Conservation (phyloP, 768 basidiomycete genomes). For the Russula dissimulans region DNA sequence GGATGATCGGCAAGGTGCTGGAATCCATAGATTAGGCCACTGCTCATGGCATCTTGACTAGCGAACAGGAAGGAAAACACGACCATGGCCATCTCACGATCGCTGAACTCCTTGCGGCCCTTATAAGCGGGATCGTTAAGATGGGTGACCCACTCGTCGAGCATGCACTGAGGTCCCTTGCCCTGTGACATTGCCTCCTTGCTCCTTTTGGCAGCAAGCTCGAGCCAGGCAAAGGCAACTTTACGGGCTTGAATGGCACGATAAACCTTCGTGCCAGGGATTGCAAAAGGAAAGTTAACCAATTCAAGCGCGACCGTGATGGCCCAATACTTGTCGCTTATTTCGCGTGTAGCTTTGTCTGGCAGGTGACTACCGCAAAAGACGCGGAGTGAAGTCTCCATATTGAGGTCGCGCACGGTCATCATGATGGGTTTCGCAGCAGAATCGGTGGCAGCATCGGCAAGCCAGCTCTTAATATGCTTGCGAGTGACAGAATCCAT, state of each 20-base stretch:
- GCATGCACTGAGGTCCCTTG: conserved; percentile 75
- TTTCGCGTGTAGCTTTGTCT: conserved; percentile 65
- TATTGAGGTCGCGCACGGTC: conserved; percentile 88
- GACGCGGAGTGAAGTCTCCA: conserved; percentile 93
- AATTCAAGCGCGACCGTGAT: conserved; percentile 94
- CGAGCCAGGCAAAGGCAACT: conserved; percentile 69
- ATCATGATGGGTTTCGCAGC: conserved; percentile 67
- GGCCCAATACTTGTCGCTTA: conserved; percentile 91
- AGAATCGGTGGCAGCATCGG: conserved; percentile 39
- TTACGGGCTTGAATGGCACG: conserved; percentile 89
- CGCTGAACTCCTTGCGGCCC: conserved; percentile 78
- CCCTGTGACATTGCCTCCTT: conserved; percentile 79
- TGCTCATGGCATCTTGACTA: conserved; percentile 97
- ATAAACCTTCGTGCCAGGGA: conserved; percentile 96
- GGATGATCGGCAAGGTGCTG: conserved; percentile 94
- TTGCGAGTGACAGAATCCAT: conserved; percentile 78
- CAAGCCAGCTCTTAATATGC: conserved; percentile 69
- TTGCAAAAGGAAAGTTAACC: conserved; percentile 93
- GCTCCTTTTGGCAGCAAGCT: conserved; percentile 65
- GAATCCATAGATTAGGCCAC: conserved; percentile 91
- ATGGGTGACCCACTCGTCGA: conserved; percentile 85
- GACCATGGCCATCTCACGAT: conserved; percentile 95
- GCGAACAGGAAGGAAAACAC: conserved; percentile 95
- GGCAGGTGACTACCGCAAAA: conserved; percentile 92
- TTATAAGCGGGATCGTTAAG: conserved; percentile 59